Evolutionary conservation across 352 stramenopile genomes (phyloP), one percentile per base, ranked within the genome.

Genomic region (Pilasporangium apinafurcum): DNA sequence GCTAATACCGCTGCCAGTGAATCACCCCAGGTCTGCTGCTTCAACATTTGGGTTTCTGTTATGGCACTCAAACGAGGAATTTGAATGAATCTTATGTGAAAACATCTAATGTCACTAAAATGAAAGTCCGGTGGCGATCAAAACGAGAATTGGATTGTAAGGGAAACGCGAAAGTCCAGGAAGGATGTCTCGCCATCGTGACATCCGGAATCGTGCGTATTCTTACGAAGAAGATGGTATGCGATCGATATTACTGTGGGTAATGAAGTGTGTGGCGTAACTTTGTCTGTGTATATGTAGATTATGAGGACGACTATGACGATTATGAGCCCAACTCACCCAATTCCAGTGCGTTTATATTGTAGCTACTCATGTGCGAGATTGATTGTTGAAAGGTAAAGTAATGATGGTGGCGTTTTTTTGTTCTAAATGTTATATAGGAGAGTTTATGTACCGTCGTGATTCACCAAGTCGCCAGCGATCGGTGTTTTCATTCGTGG

Each of bases 171-270:
- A n/a, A n/a, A n/a, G n/a, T 37, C 17, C 32, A 7, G 7, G 17
- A 28, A 50, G 28, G 47, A 93, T 94, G 82, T 90, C 76, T 12
- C 82, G 82, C 59, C 82, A 94, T 37, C 79, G 82, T 52, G 80
- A 88, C 59, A 59, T 94, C 22, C 82, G 82, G 46, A 91, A 92
- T 64, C 82, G 82, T 65, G 80, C 77, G 48, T 94, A 92, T 60
- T 94, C 82, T 44, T 94, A 91, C 63, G 82, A 94, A 38, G 79
- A 91, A 40, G 82, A 91, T 68, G 80, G 81, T 82, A 44, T 43
- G 47, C n/a, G 10, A 30, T 10, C 8, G 30, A 28, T 25, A 0
- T 5, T 3, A 8, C 8, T 40, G 2, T 44, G 8, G 14, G 8
- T 31, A 14, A 28, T 22, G 18, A 17, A 21, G 21, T 8, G 5